Evolutionary conservation across 2,329 filamentous ascomycete species (phyloP), one percentile per base, ranked within the genome.

Genomic region (Aureobasidium leucospermi): DNA sequence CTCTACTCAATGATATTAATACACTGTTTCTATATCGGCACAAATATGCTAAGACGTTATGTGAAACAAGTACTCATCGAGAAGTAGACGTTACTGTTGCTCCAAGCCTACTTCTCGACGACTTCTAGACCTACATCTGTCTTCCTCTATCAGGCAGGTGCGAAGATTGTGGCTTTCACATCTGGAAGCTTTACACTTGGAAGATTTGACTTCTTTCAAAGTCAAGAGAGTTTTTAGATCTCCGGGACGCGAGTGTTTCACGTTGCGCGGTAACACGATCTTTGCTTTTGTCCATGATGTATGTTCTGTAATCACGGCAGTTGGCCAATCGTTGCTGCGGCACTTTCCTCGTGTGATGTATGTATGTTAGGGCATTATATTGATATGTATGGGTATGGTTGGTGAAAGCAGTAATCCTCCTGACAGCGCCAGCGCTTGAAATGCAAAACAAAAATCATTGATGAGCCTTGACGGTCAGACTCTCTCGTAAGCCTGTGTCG

Each of bases 361-460:
- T 9, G 15, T 13, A 16, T 19, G 48, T 52, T 11, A 52, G 36
- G 29, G n/a, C 28, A 42, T 32, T 43, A 43, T 41, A n/a, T 51
- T 42, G 28, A 9, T 16, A 31, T 6, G 23, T 42, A 34, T 19
- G 19, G n/a, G n/a, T 43, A 34, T 32, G 28, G 38, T 41, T 16
- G n/a, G 9, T 11, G 34, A 41, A 43, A 28, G 8, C 31, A 36
- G 41, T 38, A 34, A 28, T n/a, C 41, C 32, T 23, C 31, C n/a
- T 6, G 11, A 56, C 23, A 32, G 41, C 52, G 52, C 52, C 52
- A 29, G 41, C 52, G 52, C 52, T 56, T 29, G 41, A 46, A 56
- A 56, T 55, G 38, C 51, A 55, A 55, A 11, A 43, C 29, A 42
- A 46, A 56, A 56, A 34, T 15, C 41, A 56, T 23, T 10, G 28